phyloP scores from a whole-genome alignment of 2,329 filamentous ascomycete genomes.

The Akanthomyces muscarius region DNA sequence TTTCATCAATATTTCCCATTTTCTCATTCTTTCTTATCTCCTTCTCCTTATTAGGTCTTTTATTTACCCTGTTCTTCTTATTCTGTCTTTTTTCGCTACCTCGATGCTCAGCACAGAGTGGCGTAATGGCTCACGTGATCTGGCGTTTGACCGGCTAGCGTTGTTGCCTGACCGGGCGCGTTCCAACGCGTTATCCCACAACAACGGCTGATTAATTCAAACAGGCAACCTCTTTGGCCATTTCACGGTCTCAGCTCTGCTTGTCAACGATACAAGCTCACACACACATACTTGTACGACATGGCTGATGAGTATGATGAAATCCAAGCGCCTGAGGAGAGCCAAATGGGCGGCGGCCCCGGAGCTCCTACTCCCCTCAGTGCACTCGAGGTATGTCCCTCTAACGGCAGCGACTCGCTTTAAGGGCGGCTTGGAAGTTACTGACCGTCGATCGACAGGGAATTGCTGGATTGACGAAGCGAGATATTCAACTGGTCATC shows the following conservation, averaged over 20 bases:
- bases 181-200: slow-evolving; percentile 16
- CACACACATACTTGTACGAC: slow-evolving; percentile 10
- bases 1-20: too few species aligned
- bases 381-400: slow-evolving; percentile 70
- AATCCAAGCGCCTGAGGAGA: slow-evolving; percentile 63
- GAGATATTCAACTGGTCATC: slow-evolving; percentile 88
- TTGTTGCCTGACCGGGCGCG: slow-evolving; percentile 14
- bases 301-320: slow-evolving; percentile 62
- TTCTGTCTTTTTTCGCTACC: too few species aligned
- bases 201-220: slow-evolving; percentile 13
- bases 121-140: slow-evolving; percentile 6
- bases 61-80: too few species aligned
- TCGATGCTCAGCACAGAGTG: background rate
- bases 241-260: background rate
- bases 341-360: slow-evolving; percentile 71
- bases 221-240: background rate
- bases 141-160: slow-evolving; percentile 8
- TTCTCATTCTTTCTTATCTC: too few species aligned
- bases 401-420: background rate
- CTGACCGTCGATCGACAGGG: slow-evolving; percentile 52
- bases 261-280: background rate
- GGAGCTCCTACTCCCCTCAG: slow-evolving; percentile 89
- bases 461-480: slow-evolving; percentile 81
- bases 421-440: background rate
- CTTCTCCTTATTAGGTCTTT: too few species aligned